phyloP scores from a whole-genome alignment of 2,329 filamentous ascomycete species.

The Aspergillus floridensis region DNA sequence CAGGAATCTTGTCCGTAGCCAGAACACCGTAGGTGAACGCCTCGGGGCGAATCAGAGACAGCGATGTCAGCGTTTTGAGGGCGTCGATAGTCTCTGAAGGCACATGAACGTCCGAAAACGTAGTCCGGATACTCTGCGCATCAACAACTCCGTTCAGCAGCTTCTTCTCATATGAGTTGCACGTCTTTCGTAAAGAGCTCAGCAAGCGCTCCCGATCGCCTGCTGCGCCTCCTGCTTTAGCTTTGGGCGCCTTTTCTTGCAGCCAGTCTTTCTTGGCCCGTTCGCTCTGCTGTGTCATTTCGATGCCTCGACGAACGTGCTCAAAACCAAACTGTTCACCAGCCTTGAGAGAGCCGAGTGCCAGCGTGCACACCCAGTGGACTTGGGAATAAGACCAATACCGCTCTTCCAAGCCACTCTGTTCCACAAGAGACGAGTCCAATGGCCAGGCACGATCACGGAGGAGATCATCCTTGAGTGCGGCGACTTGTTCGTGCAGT shows the following conservation, averaged over 20 bases:
- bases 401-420: conserved; percentile 48
- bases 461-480: conserved; percentile 35
- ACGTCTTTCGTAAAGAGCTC: conserved; percentile 54
- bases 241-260: conserved; percentile 33
- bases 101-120: conserved; percentile 83
- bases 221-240: conserved; percentile 31
- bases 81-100: conserved; percentile 79
- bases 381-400: conserved; percentile 61
- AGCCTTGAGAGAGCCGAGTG: conserved; percentile 48
- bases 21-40: conserved; percentile 96
- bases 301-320: conserved; percentile 36
- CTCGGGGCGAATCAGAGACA: conserved; percentile 83
- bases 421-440: conserved; percentile 26
- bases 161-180: conserved; percentile 76
- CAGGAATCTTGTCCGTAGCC: conserved; percentile 84
- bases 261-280: conserved; percentile 39
- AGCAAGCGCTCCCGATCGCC: conserved; percentile 43
- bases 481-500: conserved; percentile 31
- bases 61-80: conserved; percentile 80
- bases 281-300: conserved; percentile 43
- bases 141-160: conserved; percentile 80
- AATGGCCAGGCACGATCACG: conserved; percentile 31
- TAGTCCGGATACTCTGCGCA: conserved; percentile 76
- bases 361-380: conserved; percentile 57
- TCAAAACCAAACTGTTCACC: conserved; percentile 42